Evolutionary conservation across 2,329 filamentous ascomycete genomes (phyloP).

Genomic region (Fusarium pilosicola): DNA sequence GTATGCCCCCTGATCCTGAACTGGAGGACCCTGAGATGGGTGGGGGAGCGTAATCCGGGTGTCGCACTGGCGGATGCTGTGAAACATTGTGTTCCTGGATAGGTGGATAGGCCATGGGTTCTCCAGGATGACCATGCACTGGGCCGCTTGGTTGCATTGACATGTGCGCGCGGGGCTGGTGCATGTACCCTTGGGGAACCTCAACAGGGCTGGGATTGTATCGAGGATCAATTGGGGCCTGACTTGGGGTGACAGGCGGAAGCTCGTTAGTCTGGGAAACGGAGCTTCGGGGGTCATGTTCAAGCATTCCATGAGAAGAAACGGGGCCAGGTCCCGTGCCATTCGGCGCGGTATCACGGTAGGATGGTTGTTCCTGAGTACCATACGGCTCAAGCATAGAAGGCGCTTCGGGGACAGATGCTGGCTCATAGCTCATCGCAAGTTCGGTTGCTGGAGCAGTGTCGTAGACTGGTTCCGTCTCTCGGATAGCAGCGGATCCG

Average conservation of each 20-base stretch:
- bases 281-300: conserved; percentile 36
- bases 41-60: conserved; percentile 44
- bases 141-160: conserved; percentile 39
- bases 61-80: conserved; percentile 43
- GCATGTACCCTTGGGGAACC: conserved; percentile 40
- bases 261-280: conserved; percentile 41
- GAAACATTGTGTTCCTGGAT: conserved; percentile 41
- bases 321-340: conserved; percentile 2
- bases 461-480: conserved; percentile 3
- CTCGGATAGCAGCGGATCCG: conserved; percentile 21
- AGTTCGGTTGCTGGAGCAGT: not conserved
- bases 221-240: conserved; percentile 39
- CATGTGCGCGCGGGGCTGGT: conserved; percentile 40
- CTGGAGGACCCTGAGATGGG: conserved; percentile 36
- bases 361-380: conserved; percentile 19
- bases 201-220: conserved; percentile 38
- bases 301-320: conserved; percentile 17
- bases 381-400: conserved; percentile 10
- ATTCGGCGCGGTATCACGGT: conserved; percentile 17
- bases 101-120: conserved; percentile 41
- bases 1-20: conserved; percentile 44
- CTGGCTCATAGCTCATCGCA: conserved; percentile 16
- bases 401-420: conserved; percentile 12
- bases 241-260: conserved; percentile 33
- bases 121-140: conserved; percentile 38